Percentiles rank a stretch among this genome's conserved stretches.
phyloP scores from a whole-genome alignment of 306 rosid genomes.

The Hippophae tibetana region DNA sequence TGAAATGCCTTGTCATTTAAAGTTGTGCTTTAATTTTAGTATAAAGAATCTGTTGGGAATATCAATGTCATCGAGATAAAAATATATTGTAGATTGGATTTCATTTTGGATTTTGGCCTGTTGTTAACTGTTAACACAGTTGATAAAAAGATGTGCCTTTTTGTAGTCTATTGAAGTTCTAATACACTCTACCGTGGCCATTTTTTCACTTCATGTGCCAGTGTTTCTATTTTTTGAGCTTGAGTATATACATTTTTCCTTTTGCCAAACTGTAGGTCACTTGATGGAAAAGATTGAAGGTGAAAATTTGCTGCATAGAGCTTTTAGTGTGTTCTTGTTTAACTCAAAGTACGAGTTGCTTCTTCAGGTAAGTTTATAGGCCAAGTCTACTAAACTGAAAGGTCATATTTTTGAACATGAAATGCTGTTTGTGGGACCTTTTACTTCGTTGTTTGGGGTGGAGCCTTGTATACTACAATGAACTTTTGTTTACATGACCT shows the following conservation, averaged over 20 bases:
- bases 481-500: no score
- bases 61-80: not conserved
- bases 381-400: constrained; percentile 7
- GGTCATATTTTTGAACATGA: not conserved
- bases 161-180: not conserved
- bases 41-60: no score
- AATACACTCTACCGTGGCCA: not conserved
- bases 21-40: not conserved
- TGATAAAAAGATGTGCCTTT: not conserved
- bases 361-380: constrained; percentile 63
- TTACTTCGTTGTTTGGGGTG: no score
- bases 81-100: not conserved
- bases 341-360: constrained; percentile 88
- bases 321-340: constrained; percentile 93
- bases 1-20: not conserved
- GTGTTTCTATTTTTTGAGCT: constrained; percentile 2
- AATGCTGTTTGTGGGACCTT: no score
- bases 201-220: not conserved
- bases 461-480: no score
- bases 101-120: not conserved
- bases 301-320: constrained; percentile 78
- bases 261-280: constrained; percentile 50
- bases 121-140: not conserved
- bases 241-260: constrained; percentile 11
- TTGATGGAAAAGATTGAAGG: constrained; percentile 93